Conservation (phyloP, 148 eudicot species). For the Pouteria glomerata region DNA sequence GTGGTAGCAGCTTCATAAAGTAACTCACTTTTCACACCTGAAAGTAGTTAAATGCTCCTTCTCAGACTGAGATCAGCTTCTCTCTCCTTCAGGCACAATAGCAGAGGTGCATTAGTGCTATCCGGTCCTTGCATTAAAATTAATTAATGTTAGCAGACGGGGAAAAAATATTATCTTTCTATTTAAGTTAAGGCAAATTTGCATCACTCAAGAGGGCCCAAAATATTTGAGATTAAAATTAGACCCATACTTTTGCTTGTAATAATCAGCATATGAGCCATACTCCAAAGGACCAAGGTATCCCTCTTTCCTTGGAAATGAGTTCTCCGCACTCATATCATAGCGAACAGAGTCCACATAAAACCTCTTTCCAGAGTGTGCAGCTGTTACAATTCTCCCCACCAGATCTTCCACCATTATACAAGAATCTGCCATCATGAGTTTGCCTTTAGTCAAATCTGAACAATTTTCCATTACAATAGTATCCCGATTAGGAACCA, state of each 20-base stretch:
- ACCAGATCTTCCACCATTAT: constrained; percentile 57
- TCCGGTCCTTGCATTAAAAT: constrained; percentile 28
- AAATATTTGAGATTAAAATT: neutral
- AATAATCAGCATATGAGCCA: constrained; percentile 92
- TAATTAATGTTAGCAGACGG: constrained; percentile 16
- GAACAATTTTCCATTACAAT: constrained; percentile 16
- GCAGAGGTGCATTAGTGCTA: constrained; percentile 30
- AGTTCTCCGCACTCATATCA: constrained; percentile 94
- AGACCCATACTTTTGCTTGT: constrained; percentile 73
- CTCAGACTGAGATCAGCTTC: constrained; percentile 23
- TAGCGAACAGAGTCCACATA: constrained; percentile 82
- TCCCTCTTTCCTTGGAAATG: constrained; percentile 98
- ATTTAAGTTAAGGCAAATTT: neutral
- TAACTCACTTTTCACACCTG: neutral
- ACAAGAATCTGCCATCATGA: constrained; percentile 83
- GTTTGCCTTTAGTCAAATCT: constrained; percentile 42
- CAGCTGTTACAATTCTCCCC: constrained; percentile 93
- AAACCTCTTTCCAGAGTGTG: constrained; percentile 98
- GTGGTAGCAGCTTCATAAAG: neutral
- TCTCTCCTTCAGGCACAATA: constrained; percentile 34
- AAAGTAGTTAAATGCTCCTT: constrained; percentile 22
- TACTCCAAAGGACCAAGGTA: constrained; percentile 98
- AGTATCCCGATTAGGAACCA: constrained; percentile 61
- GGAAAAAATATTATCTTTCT: neutral
- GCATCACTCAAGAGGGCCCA: neutral